Conservation (phyloP, 202 grass and related monocot genomes). For the Brachypodium distachyon region DNA sequence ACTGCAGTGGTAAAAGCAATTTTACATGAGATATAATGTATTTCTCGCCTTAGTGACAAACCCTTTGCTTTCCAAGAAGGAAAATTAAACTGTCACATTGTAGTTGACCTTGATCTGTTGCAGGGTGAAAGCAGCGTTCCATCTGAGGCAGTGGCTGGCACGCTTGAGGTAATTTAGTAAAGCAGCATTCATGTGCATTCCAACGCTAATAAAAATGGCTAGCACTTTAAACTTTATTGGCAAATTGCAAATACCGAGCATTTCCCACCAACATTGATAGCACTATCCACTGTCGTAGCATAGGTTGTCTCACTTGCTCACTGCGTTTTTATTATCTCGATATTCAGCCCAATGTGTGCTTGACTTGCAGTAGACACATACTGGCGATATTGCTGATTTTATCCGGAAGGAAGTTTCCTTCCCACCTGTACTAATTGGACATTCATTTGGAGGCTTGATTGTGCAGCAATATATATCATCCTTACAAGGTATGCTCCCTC, state of each 20-base stretch:
- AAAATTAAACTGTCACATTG: neutral
- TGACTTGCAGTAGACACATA: slow-evolving; percentile 84
- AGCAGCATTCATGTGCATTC: neutral
- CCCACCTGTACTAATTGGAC: slow-evolving; percentile 70
- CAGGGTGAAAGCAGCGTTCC: slow-evolving; percentile 84
- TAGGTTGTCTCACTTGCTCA: neutral
- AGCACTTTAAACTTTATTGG: neutral
- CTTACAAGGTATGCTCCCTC: slow-evolving; percentile 29
- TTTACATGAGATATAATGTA: neutral
- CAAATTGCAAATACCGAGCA: neutral
- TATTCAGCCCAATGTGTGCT: slow-evolving; percentile 13
- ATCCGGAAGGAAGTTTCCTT: slow-evolving; percentile 45
- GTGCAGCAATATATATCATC: slow-evolving; percentile 83
- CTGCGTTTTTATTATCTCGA: neutral
- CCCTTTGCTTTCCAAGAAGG: too few species aligned
- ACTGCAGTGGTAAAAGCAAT: neutral
- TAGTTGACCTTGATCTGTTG: neutral
- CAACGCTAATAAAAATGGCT: neutral
- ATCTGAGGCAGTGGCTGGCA: slow-evolving; percentile 41
- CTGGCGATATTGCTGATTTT: slow-evolving; percentile 73
- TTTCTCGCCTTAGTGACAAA: too few species aligned
- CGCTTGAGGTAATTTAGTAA: slow-evolving; percentile 57
- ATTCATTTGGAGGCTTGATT: slow-evolving; percentile 93
- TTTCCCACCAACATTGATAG: neutral
- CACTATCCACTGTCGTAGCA: neutral